Conservation (phyloP, 108 stramenopile species). For the Nitzschia inconspicua region DNA sequence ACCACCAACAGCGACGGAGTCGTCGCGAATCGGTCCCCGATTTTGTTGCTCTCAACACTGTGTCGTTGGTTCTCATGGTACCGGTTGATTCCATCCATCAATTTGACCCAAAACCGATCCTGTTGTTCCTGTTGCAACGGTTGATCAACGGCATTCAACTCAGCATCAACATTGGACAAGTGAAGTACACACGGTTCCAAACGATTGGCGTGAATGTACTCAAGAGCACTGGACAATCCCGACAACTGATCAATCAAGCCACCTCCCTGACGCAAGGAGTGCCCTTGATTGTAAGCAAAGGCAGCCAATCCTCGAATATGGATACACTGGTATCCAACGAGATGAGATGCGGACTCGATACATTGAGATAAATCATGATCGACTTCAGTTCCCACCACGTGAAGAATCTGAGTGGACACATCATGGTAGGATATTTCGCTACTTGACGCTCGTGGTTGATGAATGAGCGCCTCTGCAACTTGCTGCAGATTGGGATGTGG, state of each 20-base stretch:
- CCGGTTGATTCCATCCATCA: conserved; percentile 22
- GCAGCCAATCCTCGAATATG: conserved; percentile 65
- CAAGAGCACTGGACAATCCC: conserved; percentile 59
- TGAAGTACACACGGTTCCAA: conserved; percentile 71
- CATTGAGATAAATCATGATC: conserved; percentile 50
- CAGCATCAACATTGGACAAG: conserved; percentile 53
- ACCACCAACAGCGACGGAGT: conserved; percentile 52
- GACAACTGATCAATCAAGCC: conserved; percentile 46
- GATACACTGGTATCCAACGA: conserved; percentile 57
- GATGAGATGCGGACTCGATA: conserved; percentile 58
- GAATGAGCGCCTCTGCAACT: conserved; percentile 9
- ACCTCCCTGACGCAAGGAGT: not conserved
- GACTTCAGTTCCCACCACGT: conserved; percentile 54
- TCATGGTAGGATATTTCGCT: too few relatives aligned
- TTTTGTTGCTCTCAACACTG: not conserved
- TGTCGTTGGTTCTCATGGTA: not conserved
- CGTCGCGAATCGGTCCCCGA: not conserved
- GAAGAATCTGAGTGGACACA: too few relatives aligned
- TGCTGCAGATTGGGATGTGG: conserved; percentile 28
- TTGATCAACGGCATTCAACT: conserved; percentile 44
- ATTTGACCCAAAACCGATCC: conserved; percentile 55
- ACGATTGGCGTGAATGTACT: conserved; percentile 37
- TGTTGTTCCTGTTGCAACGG: conserved; percentile 51
- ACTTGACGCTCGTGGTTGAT: too few relatives aligned
- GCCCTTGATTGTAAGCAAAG: conserved; percentile 39